Conservation (phyloP, 257 asterid genomes). For the Solanum okadae region DNA sequence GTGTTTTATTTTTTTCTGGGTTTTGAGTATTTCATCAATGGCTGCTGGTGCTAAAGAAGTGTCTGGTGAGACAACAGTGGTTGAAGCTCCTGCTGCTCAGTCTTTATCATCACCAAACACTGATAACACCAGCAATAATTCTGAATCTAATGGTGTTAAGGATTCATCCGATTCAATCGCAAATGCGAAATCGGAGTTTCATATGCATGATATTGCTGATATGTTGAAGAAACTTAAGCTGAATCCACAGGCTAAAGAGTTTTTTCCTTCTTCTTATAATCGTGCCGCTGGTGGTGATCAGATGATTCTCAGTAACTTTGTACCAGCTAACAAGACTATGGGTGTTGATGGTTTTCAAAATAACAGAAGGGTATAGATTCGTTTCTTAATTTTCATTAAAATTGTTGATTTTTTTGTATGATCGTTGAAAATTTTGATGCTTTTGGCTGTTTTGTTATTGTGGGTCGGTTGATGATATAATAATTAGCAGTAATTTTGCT, state of each 20-base stretch:
- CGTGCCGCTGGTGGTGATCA: constrained; percentile 17
- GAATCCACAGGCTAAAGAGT: constrained; percentile 91
- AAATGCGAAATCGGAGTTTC: constrained; percentile 38
- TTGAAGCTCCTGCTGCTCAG: constrained; percentile 40
- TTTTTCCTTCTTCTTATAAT: constrained; percentile 63
- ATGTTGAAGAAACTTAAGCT: constrained; percentile 66
- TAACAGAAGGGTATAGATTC: not conserved
- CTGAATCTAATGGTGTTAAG: constrained; percentile 27
- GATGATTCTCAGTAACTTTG: constrained; percentile 33
- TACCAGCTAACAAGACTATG: not conserved
- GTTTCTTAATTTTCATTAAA: not conserved
- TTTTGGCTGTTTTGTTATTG: not conserved
- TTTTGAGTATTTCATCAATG: constrained; percentile 34
- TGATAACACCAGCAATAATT: constrained; percentile 3
- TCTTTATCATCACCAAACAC: constrained; percentile 6
- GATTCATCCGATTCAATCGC: constrained; percentile 24
- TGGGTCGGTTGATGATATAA: not conserved
- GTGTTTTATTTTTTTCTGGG: not conserved
- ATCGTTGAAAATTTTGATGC: not conserved
- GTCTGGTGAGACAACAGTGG: constrained; percentile 56
- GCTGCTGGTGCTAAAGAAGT: constrained; percentile 78
- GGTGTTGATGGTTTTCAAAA: not conserved
- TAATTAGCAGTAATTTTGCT: not conserved
- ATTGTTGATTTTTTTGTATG: not conserved
- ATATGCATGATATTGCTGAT: constrained; percentile 60